Conservation (phyloP, 2,329 filamentous ascomycete genomes). For the Fusarium caatingaense region DNA sequence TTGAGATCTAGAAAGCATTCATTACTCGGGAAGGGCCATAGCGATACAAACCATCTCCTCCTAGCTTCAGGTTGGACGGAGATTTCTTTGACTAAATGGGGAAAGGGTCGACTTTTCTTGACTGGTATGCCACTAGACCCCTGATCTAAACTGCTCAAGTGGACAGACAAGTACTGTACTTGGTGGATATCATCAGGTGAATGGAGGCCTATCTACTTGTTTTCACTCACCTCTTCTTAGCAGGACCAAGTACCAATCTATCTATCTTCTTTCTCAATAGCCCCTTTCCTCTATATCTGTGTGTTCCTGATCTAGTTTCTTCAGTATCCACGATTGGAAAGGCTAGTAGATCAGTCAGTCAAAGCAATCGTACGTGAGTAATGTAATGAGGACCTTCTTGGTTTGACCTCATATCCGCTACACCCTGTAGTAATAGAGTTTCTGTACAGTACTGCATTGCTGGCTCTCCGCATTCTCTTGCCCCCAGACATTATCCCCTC, state of each 20-base stretch:
- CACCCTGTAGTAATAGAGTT: neutral
- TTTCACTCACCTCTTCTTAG: neutral
- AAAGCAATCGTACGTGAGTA: neutral
- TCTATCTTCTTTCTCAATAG: neutral
- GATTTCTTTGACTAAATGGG: neutral
- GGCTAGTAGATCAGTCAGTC: neutral
- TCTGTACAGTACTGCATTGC: no score
- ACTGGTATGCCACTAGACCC: neutral
- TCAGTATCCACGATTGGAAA: neutral
- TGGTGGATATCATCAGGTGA: neutral
- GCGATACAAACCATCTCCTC: neutral
- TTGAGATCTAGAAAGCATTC: neutral
- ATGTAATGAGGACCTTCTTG: neutral
- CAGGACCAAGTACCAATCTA: neutral
- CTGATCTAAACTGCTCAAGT: neutral
- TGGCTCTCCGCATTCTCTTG: conserved; percentile 21
- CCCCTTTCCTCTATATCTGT: neutral
- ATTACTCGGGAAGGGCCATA: neutral
- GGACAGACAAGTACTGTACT: neutral
- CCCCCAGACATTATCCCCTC: conserved; percentile 23
- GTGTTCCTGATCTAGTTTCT: neutral
- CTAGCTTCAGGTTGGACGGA: neutral
- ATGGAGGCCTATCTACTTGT: neutral
- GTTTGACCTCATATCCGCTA: neutral
- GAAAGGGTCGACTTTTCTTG: neutral